A percentile compares a stretch with the other conserved stretches of the same genome.
phyloP scores from a whole-genome alignment of 2,329 filamentous ascomycete genomes.

The Fusarium guadeloupense region DNA sequence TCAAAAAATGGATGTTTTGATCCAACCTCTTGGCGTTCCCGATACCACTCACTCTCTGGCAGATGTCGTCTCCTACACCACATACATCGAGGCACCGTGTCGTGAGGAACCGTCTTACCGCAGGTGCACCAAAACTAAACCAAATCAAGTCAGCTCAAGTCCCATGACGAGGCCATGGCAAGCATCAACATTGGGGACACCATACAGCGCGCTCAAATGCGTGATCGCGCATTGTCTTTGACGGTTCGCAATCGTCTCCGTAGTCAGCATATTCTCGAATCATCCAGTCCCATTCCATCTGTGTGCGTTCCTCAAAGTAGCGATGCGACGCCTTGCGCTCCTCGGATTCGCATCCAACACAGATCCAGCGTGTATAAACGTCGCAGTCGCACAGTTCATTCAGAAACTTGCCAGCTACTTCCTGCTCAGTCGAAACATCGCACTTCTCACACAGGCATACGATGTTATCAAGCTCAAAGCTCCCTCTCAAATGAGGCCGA shows the following conservation, averaged over 20 bases:
- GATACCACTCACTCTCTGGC: conserved; percentile 14
- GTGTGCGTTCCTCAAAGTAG: not conserved
- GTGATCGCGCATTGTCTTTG: conserved; percentile 8
- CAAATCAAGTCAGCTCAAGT: not conserved
- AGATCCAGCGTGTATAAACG: conserved; percentile 21
- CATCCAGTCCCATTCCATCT: conserved; percentile 3
- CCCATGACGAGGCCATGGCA: not conserved
- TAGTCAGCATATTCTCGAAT: not conserved
- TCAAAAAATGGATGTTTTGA: conserved; percentile 25
- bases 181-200: not conserved
- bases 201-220: not conserved
- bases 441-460: conserved; percentile 26
- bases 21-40: not conserved
- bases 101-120: not conserved
- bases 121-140: conserved; percentile 29
- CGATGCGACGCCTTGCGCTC: not conserved
- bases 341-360: not conserved
- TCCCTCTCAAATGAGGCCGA: conserved; percentile 11
- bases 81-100: conserved; percentile 4
- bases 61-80: conserved; percentile 32
- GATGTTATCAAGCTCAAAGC: not conserved
- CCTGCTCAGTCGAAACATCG: conserved; percentile 1
- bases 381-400: conserved; percentile 29
- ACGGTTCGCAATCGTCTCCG: conserved; percentile 13
- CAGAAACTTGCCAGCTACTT: not conserved